phyloP scores from a whole-genome alignment of 768 basidiomycete species.

The Xerocomellus intermedius region DNA sequence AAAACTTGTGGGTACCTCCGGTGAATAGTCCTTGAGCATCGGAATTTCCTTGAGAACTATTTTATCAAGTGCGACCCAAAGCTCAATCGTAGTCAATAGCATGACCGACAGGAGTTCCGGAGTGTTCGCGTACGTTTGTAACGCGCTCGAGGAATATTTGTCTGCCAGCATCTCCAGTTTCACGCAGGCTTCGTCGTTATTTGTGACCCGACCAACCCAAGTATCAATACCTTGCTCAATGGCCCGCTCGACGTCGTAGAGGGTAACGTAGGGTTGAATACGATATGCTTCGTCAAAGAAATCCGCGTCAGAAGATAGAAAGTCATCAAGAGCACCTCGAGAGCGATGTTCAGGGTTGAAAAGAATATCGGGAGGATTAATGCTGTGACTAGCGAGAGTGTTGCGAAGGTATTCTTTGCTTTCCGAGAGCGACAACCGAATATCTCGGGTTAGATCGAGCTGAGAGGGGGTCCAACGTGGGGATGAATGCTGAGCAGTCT shows the following conservation, averaged over 20 bases:
- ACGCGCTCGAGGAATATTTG: constrained; percentile 28
- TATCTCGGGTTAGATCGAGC: constrained; percentile 31
- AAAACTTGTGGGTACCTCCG: constrained; percentile 28
- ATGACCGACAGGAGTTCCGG: constrained; percentile 26
- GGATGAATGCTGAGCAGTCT: constrained; percentile 23
- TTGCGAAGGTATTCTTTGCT: constrained; percentile 30
- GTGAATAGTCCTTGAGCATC: constrained; percentile 28
- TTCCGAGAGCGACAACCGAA: constrained; percentile 31
- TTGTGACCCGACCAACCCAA: constrained; percentile 29
- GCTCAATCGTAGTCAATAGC: no score
- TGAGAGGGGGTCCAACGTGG: constrained; percentile 31
- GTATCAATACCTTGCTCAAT: constrained; percentile 30
- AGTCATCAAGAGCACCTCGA: constrained; percentile 9
- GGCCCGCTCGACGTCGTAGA: constrained; percentile 39
- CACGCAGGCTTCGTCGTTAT: not conserved
- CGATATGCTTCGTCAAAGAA: constrained; percentile 5
- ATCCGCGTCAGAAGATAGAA: not conserved
- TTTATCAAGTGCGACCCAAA: no score
- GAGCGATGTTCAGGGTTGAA: constrained; percentile 4
- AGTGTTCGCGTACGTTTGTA: constrained; percentile 26
- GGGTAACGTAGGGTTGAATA: constrained; percentile 9
- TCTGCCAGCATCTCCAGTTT: constrained; percentile 22
- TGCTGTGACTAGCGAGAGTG: constrained; percentile 5
- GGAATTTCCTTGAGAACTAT: no score
- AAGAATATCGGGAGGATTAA: not conserved